Conservation (phyloP, 2,329 filamentous ascomycete genomes). For the Mycosphaerelloides madeirae region DNA sequence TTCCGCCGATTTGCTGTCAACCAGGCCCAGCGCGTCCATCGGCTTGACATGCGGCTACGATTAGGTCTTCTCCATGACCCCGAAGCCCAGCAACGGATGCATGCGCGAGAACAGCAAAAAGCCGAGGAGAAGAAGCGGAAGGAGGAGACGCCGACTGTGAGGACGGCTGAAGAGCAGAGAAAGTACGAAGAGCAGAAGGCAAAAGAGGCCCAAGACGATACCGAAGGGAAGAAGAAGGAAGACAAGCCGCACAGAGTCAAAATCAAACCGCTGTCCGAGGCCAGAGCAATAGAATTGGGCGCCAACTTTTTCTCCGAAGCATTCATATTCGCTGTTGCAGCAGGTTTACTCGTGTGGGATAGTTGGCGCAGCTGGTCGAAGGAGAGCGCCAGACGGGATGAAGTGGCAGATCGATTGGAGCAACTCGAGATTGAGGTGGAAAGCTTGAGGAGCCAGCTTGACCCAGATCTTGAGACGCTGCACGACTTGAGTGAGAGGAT, state of each 20-base stretch:
- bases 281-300: conserved; percentile 64
- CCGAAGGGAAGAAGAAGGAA: conserved; percentile 40
- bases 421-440: conserved; percentile 50
- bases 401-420: conserved; percentile 55
- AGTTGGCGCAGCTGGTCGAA: conserved; percentile 58
- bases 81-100: conserved; percentile 50
- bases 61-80: conserved; percentile 61
- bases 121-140: conserved; percentile 52
- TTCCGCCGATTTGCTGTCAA: conserved; percentile 59
- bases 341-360: conserved; percentile 59
- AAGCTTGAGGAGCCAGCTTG: conserved; percentile 31
- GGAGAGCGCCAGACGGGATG: conserved; percentile 55
- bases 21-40: conserved; percentile 61
- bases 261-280: conserved; percentile 61
- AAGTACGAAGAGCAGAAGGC: conserved; percentile 50
- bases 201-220: conserved; percentile 33
- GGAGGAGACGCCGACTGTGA: conserved; percentile 53
- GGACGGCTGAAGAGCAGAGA: conserved; percentile 56
- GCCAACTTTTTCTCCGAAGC: conserved; percentile 65
- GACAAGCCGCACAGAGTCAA: conserved; percentile 36
- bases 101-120: conserved; percentile 51
- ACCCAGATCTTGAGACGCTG: conserved; percentile 28
- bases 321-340: conserved; percentile 62
- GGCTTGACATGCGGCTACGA: conserved; percentile 63
- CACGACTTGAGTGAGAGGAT: conserved; percentile 37